Percentiles rank a stretch among this genome's conserved stretches.
Conservation (phyloP, 345 rosid species). For the Populus ilicifolia region DNA sequence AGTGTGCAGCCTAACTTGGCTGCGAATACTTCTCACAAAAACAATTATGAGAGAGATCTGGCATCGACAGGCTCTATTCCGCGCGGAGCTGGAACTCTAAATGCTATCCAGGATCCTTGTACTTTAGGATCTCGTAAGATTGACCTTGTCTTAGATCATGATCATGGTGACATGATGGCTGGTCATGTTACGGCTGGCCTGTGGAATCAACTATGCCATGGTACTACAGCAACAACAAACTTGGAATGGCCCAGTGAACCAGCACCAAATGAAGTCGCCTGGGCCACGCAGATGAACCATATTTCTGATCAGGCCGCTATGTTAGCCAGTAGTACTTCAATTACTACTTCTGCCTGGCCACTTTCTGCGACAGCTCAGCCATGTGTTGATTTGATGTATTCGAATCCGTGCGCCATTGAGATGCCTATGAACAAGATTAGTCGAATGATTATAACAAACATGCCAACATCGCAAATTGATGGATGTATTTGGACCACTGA, state of each 20-base stretch:
- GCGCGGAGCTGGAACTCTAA: constrained; percentile 5
- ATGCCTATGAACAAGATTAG: neutral
- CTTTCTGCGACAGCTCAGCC: constrained; percentile 7
- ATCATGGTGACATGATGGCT: constrained; percentile 12
- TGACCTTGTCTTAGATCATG: constrained; percentile 1
- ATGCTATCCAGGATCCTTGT: neutral
- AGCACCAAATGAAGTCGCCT: constrained; percentile 16
- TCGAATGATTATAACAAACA: neutral
- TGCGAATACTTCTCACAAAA: constrained; percentile 4
- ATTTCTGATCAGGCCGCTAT: constrained; percentile 12
- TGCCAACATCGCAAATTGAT: constrained; percentile 29
- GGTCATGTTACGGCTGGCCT: constrained; percentile 18
- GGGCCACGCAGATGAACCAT: constrained; percentile 32
- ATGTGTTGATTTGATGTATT: constrained; percentile 8
- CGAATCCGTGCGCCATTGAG: constrained; percentile 18
- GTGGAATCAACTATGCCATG: constrained; percentile 19
- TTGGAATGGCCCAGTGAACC: constrained; percentile 29
- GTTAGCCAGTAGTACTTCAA: neutral
- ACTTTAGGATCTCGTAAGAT: neutral
- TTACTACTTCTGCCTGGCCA: constrained; percentile 21
- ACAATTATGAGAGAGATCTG: neutral
- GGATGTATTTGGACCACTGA: constrained; percentile 30
- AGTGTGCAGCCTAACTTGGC: neutral
- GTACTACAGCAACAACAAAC: constrained; percentile 4
- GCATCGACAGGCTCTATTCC: neutral